A percentile compares a stretch with the other conserved stretches of the same genome.
These are phyloP conservation scores for Ceratobasidium sp. DNA, from an alignment of 1,284 basidiomycete species.

Conservation along the genomic window DNA sequence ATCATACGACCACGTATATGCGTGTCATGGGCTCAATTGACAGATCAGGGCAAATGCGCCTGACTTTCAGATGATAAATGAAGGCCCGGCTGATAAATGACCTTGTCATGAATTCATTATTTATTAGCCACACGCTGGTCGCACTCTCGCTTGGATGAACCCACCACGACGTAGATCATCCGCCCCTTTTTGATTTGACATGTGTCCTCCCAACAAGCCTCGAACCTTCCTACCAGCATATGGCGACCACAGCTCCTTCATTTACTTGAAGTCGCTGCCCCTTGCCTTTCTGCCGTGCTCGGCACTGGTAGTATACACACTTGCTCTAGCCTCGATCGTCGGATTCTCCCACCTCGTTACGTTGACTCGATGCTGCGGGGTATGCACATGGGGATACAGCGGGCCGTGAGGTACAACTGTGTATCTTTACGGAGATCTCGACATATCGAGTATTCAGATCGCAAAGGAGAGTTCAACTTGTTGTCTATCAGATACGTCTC, in stretches of 20 bases:
- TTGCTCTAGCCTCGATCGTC: neutral
- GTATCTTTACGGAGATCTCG: neutral
- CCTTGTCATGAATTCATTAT: neutral
- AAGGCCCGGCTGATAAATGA: neutral
- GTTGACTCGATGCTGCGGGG: slow-evolving; percentile 2
- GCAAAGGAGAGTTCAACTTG: too few species aligned
- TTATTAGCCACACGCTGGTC: neutral
- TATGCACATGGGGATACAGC: neutral
- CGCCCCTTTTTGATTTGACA: neutral
- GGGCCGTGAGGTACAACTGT: neutral
- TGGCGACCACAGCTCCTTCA: neutral
- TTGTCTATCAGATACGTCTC: too few species aligned
- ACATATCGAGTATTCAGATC: too few species aligned
- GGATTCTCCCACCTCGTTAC: neutral
- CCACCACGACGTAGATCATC: neutral
- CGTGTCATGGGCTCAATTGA: too few species aligned
- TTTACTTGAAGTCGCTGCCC: neutral
- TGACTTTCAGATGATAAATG: too few species aligned
- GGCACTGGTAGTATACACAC: neutral
- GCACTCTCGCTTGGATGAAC: slow-evolving; percentile 1
- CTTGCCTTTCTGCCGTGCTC: neutral
- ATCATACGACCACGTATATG: too few species aligned
- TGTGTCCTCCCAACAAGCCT: neutral
- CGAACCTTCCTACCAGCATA: neutral
- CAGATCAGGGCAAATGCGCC: too few species aligned